Conservation (phyloP, 2,329 filamentous ascomycete species). For the Penicillium nordicum region DNA sequence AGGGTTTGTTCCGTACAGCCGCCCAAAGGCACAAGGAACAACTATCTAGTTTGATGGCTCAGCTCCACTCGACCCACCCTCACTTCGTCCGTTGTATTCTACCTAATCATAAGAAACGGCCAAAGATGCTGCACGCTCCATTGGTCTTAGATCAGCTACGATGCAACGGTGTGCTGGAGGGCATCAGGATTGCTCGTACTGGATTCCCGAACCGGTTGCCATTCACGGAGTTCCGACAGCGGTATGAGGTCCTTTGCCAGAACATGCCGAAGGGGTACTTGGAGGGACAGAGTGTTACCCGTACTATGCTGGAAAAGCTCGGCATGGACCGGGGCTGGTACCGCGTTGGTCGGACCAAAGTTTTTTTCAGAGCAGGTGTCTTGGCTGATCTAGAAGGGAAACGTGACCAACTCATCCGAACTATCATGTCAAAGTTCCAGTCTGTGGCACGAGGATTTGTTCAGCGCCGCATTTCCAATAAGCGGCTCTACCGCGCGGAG, state of each 20-base stretch:
- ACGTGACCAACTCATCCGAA: slow-evolving; percentile 83
- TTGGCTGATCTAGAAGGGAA: slow-evolving; percentile 95
- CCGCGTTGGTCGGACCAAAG: slow-evolving; percentile 91
- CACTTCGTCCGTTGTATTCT: slow-evolving; percentile 98
- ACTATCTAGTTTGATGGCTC: slow-evolving; percentile 89
- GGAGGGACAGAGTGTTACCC: slow-evolving; percentile 81
- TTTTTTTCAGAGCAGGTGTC: slow-evolving; percentile 96
- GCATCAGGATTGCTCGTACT: slow-evolving; percentile 92
- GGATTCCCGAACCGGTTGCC: slow-evolving; percentile 92
- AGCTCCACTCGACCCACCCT: slow-evolving; percentile 92
- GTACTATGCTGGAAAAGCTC: slow-evolving; percentile 84
- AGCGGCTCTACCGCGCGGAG: slow-evolving; percentile 89
- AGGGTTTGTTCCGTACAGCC: slow-evolving; percentile 92
- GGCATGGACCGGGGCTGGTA: slow-evolving; percentile 81
- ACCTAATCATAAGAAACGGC: slow-evolving; percentile 95
- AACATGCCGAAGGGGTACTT: slow-evolving; percentile 87
- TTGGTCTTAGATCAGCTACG: slow-evolving; percentile 96
- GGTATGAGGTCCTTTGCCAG: slow-evolving; percentile 89
- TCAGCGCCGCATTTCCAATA: slow-evolving; percentile 83
- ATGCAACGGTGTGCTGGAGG: slow-evolving; percentile 98
- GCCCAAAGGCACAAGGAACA: slow-evolving; percentile 98
- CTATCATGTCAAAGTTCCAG: slow-evolving; percentile 92
- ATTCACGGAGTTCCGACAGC: slow-evolving; percentile 89
- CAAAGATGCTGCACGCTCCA: slow-evolving; percentile 85
- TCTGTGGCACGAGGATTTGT: slow-evolving; percentile 86